These are phyloP conservation scores for Nicotiana tomentosiformis DNA, from an alignment of 257 asterid species.

Conservation along the genomic window DNA sequence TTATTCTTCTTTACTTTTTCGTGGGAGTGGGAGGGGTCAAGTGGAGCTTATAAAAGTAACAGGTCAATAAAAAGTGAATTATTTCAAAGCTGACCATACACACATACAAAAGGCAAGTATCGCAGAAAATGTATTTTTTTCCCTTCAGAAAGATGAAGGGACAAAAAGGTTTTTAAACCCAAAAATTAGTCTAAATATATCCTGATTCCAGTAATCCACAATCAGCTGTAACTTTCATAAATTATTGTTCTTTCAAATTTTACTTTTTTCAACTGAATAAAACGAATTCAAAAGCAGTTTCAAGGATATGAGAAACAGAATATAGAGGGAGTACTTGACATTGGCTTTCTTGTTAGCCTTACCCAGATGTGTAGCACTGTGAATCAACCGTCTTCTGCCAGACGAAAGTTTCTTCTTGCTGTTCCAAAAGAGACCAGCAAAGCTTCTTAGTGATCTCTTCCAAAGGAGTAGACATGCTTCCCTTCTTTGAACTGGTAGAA, in stretches of 20 bases:
- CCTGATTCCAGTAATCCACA: neutral
- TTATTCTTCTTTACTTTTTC: neutral
- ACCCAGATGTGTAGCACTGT: slow-evolving; percentile 69
- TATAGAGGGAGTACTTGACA: neutral
- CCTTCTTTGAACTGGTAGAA: slow-evolving; percentile 38
- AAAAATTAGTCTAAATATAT: neutral
- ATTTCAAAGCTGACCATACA: neutral
- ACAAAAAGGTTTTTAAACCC: neutral
- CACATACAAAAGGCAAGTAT: neutral
- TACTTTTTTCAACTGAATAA: neutral
- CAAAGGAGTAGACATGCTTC: slow-evolving; percentile 44
- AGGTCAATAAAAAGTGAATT: neutral
- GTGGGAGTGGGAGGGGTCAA: neutral
- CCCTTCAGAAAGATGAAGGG: neutral
- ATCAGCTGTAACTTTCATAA: neutral
- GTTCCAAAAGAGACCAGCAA: slow-evolving; percentile 75
- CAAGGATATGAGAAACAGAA: neutral
- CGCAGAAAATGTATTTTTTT: neutral
- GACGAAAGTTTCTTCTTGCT: slow-evolving; percentile 75
- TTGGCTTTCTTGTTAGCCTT: slow-evolving; percentile 19
- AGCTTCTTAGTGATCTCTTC: slow-evolving; percentile 59
- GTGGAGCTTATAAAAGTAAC: neutral
- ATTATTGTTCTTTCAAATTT: neutral
- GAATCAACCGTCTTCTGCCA: slow-evolving; percentile 90
- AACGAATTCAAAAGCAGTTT: neutral